Evolutionary conservation across 148 eudicot species (phyloP), one percentile per base, ranked within the genome.

Genomic region (Agrostemma githago): DNA sequence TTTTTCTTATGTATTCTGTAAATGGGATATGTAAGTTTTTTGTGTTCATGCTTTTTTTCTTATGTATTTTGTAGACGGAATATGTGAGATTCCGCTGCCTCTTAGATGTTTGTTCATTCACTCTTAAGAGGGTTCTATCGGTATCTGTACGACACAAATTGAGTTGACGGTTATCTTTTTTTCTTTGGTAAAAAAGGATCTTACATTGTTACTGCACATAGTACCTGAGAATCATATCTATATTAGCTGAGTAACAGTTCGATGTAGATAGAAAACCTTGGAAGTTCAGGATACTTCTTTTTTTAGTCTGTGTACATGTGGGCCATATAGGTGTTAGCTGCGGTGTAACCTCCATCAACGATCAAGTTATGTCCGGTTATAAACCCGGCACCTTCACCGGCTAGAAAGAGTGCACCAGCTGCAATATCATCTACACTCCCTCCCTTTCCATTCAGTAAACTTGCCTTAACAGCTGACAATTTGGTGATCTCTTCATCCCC

Each of bases 341-440:
- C 74, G 59, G 96, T 91, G 71, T 76, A 91, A 3, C 97, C 97
- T 19, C 93, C 97, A 72, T 89, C 91, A 77, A 91, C 75, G 19
- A 89, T 84, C 19, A 89, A 87, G 79, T 88, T 91, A 68, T 91
- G 93, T 5, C 83, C 93, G 9, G 89, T 91, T 9, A 91, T 80
- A 39, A 83, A 91, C 17, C 87, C 90, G 42, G 90, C 64, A 3
- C 88, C 92, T 48, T 86, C 88, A 53, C 88, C 78, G 0, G 93
- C 93, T 10, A 91, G 72, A 71, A 81, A 91, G 42, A 89, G 46
- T 1, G 83, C 93, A 3, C 83, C 97, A 3, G 79, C 74, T 9
- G 93, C 89, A 59, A 88, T 77, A 79, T 93, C 79, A 8, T 80
- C 76, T 5, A 70, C 75, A 14, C 42, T 80, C 43, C 83, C 79